phyloP scores from a whole-genome alignment of 192 early-diverging fungal genomes.

The Coemansia sp. region DNA sequence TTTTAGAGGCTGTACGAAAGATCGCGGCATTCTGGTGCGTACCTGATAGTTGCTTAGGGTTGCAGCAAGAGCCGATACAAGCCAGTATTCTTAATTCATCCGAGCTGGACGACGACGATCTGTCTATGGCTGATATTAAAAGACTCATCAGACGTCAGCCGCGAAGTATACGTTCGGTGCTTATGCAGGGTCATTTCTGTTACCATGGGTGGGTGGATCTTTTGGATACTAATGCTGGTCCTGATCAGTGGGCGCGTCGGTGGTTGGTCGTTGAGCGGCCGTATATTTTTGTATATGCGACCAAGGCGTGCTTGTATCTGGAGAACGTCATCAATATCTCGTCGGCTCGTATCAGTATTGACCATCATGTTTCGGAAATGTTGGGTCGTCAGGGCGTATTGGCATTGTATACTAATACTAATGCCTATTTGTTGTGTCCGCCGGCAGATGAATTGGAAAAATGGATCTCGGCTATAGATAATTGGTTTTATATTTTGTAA shows the following conservation, averaged over 20 bases:
- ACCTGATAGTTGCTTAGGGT: background rate
- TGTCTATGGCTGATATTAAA: slow-evolving; percentile 14
- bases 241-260: slow-evolving; percentile 68
- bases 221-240: slow-evolving; percentile 29
- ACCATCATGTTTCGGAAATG: slow-evolving; percentile 32
- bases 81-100: background rate
- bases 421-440: slow-evolving; percentile 35
- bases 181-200: slow-evolving; percentile 30
- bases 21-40: slow-evolving; percentile 18
- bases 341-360: slow-evolving; percentile 54
- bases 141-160: slow-evolving; percentile 22
- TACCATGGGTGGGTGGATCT: slow-evolving; percentile 36
- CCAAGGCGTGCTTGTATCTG: slow-evolving; percentile 63
- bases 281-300: slow-evolving; percentile 76
- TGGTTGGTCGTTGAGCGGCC: slow-evolving; percentile 79
- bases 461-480: slow-evolving; percentile 55
- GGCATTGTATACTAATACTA: slow-evolving; percentile 43
- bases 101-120: background rate
- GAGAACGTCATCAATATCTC: slow-evolving; percentile 74
- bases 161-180: slow-evolving; percentile 12
- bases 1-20: slow-evolving; percentile 20
- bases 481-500: slow-evolving; percentile 48
- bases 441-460: slow-evolving; percentile 30
- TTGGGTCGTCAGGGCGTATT: slow-evolving; percentile 30
- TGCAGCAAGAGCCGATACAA: slow-evolving; percentile 40